These are phyloP conservation scores for Didymella keratinophila DNA, from an alignment of 2,329 filamentous ascomycete species.

Conservation along the genomic window DNA sequence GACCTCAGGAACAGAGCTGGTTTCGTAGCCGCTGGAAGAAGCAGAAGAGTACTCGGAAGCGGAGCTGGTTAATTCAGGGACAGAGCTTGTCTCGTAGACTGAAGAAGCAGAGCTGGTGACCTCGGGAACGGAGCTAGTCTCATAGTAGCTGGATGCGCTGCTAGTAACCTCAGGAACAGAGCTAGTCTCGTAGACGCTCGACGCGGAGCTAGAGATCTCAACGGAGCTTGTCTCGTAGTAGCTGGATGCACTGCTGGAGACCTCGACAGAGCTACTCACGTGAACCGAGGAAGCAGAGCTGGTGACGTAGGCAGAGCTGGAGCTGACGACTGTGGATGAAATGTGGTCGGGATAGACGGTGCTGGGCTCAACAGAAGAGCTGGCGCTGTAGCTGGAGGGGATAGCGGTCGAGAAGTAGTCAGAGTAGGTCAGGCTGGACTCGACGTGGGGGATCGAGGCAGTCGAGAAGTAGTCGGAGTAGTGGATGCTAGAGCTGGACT, in stretches of 20 bases:
- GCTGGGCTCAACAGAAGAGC: constrained; percentile 14
- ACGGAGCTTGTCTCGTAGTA: constrained; percentile 12
- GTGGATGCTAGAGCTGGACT: constrained; percentile 15
- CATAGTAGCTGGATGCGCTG: constrained; percentile 11
- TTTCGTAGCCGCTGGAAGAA: constrained; percentile 1
- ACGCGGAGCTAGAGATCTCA: constrained; percentile 2
- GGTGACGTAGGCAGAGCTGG: constrained; percentile 14
- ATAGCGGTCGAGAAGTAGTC: constrained; percentile 17
- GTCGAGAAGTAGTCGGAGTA: constrained; percentile 17
- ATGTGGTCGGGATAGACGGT: constrained; percentile 19
- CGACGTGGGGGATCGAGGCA: constrained; percentile 5
- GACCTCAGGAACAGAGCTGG: constrained; percentile 4
- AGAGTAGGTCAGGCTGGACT: constrained; percentile 16
- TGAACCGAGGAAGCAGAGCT: constrained; percentile 8
- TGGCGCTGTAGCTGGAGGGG: constrained; percentile 14
- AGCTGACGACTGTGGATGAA: constrained; percentile 9
- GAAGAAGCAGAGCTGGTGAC: constrained; percentile 6
- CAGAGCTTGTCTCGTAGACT: background rate
- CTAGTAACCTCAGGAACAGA: constrained; percentile 9
- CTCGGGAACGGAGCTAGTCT: constrained; percentile 7
- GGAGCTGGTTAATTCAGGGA: background rate
- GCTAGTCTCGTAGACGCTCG: constrained; percentile 3
- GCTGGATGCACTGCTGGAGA: constrained; percentile 6
- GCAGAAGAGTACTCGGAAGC: background rate
- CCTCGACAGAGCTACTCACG: constrained; percentile 1